Evolutionary conservation across 2,329 filamentous ascomycete species (phyloP), one percentile per base, ranked within the genome.

Genomic region (Sarocladium strictum): DNA sequence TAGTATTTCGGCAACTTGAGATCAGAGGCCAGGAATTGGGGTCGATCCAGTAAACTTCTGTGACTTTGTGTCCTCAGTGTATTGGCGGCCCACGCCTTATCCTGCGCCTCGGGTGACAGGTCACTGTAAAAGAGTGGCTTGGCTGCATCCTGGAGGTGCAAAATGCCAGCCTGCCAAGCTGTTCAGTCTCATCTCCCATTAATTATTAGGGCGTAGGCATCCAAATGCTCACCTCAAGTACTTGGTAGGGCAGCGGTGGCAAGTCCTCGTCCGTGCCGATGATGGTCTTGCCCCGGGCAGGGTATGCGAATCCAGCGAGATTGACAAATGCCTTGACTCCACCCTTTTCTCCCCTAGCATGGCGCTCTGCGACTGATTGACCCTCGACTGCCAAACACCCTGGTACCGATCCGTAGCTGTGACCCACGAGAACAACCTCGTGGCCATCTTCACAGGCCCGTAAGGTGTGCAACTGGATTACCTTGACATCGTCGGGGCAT

Each of bases 1-100:
- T 51, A 51, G 29, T 51, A 51, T 29, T 51, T 51, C 17, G 47
- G 47, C 47, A 51, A 15, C 47, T 51, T 51, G 27, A 51, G 27
- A 29, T 51, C 47, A 6, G 47, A 17, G 5, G 47, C 47, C 4
- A 51, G n/a, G n/a, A 51, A 32, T 21, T 51, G 11, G 4, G 47
- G 47, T 35, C 27, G 26, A 35, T 51, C 11, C 27, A 19, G 17
- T 23, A 51, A 15, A 17, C 47, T 51, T 29, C 35, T 51, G 47
- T 35, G 19, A 17, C 47, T 51, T 29, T 35, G 26, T 12, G 47
- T 51, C 47, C 21, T 51, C 27, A 35, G 27, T 7, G 35, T 32
- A 21, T 21, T 32, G 15, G 6, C 35, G 12, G 26, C 3, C 47
- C 47, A 51, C 9, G 17, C 6, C n/a, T 51, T 14, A 15, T 51